Evolutionary conservation across 305 asterid species (phyloP).

Genomic region (Solanum hybrid): DNA sequence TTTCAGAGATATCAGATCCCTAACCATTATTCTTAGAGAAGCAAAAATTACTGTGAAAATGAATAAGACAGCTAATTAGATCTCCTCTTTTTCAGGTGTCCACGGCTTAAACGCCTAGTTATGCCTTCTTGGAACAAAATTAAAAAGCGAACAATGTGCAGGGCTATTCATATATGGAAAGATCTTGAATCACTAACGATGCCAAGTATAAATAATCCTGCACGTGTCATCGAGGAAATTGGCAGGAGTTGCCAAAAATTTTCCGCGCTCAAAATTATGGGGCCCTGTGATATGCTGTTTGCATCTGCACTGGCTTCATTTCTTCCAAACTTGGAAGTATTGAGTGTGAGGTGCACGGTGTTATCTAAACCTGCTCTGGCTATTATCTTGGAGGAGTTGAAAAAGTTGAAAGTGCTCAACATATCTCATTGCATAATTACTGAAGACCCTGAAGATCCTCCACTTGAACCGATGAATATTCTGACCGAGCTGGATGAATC

Average conservation of each 20-base stretch:
- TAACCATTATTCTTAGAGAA: background rate
- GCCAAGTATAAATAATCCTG: background rate
- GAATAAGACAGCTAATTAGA: background rate
- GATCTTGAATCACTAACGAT: background rate
- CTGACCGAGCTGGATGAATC: conserved; percentile 31
- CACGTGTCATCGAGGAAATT: background rate
- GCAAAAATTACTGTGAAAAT: background rate
- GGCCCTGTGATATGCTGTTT: background rate
- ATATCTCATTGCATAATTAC: conserved; percentile 57
- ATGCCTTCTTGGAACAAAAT: background rate
- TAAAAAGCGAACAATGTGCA: background rate
- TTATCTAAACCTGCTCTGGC: conserved; percentile 41
- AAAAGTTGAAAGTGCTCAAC: conserved; percentile 58
- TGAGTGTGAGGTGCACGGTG: conserved; percentile 53
- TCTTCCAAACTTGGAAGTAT: conserved; percentile 53
- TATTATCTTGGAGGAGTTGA: conserved; percentile 40
- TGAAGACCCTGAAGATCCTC: conserved; percentile 39
- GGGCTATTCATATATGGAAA: background rate
- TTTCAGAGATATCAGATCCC: background rate
- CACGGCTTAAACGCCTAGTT: background rate
- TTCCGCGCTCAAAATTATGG: background rate
- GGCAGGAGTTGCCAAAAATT: background rate
- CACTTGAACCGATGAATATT: conserved; percentile 19
- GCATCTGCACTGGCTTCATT: conserved; percentile 19
- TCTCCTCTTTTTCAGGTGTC: background rate